Evolutionary conservation across 83 land plant species (phyloP).

Genomic region (Picea abies): DNA sequence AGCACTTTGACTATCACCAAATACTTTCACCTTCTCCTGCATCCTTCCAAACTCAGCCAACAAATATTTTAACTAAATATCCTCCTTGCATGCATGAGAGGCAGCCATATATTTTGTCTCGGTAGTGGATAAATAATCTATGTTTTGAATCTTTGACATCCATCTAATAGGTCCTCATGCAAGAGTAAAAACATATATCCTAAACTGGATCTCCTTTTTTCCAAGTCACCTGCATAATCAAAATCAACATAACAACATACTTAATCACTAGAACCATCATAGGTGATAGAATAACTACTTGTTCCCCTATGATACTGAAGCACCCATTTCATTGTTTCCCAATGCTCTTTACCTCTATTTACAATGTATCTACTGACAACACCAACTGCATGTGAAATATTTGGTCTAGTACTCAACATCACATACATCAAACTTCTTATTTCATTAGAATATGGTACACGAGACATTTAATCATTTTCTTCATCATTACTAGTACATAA

Average conservation of each 20-base stretch:
- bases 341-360: too few relatives aligned
- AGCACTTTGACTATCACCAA: not conserved
- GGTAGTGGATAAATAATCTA: not conserved
- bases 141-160: not conserved
- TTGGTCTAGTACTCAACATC: too few relatives aligned
- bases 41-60: not conserved
- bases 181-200: not conserved
- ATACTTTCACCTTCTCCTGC: not conserved
- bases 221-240: too few relatives aligned
- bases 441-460: not conserved
- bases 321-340: too few relatives aligned
- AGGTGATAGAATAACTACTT: not conserved
- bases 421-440: not conserved
- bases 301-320: not conserved
- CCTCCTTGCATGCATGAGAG: not conserved
- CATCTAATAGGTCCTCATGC: not conserved
- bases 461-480: not conserved
- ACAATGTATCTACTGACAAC: too few relatives aligned
- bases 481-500: not conserved
- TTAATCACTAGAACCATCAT: not conserved
- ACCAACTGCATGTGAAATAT: too few relatives aligned
- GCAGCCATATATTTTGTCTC: not conserved
- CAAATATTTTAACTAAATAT: not conserved
- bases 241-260: too few relatives aligned
- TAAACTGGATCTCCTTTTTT: too few relatives aligned